Percentiles rank a stretch among this genome's conserved stretches.
These are phyloP conservation scores for Saccharomycopsis sp. DNA, from an alignment of 805 yeast genomes.

Conservation along the genomic window DNA sequence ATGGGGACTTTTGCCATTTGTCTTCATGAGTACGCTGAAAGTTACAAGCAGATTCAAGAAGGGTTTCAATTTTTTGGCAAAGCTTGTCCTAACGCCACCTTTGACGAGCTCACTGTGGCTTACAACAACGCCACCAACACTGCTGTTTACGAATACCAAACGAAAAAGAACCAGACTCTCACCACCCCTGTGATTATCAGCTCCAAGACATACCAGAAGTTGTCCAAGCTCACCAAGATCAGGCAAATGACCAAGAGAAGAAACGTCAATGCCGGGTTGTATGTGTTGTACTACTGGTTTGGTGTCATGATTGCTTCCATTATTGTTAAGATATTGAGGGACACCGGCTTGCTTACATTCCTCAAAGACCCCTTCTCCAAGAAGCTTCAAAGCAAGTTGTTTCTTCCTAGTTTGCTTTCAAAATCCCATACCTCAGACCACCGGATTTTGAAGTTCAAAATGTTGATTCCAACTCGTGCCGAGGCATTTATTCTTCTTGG, in stretches of 20 bases:
- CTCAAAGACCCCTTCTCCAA: constrained; percentile 9
- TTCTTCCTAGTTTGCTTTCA: constrained; percentile 26
- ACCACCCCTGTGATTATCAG: constrained; percentile 10
- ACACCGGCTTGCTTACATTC: constrained; percentile 10
- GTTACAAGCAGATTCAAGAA: background rate
- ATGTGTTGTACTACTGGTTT: constrained; percentile 18
- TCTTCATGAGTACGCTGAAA: constrained; percentile 6
- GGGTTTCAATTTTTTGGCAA: constrained; percentile 2
- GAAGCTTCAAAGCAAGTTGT: constrained; percentile 23
- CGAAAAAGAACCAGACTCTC: background rate
- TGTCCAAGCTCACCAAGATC: background rate
- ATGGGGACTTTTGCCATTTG: constrained; percentile 12
- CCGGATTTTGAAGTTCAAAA: too few relatives aligned
- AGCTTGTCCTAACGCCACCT: constrained; percentile 8
- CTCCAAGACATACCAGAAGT: constrained; percentile 3
- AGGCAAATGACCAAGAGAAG: constrained; percentile 1
- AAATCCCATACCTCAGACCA: too few relatives aligned
- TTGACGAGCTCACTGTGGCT: constrained; percentile 1
- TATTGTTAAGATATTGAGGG: constrained; percentile 7
- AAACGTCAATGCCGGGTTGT: constrained; percentile 8
- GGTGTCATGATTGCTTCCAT: constrained; percentile 9
- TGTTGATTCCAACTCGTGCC: constrained; percentile 31
- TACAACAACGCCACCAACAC: constrained; percentile 18
- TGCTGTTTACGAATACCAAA: constrained; percentile 7
- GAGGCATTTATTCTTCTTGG: constrained; percentile 30